Base-by-base conservation (phyloP, 23 red algal species). In the Gracilaria caudata region DNA sequence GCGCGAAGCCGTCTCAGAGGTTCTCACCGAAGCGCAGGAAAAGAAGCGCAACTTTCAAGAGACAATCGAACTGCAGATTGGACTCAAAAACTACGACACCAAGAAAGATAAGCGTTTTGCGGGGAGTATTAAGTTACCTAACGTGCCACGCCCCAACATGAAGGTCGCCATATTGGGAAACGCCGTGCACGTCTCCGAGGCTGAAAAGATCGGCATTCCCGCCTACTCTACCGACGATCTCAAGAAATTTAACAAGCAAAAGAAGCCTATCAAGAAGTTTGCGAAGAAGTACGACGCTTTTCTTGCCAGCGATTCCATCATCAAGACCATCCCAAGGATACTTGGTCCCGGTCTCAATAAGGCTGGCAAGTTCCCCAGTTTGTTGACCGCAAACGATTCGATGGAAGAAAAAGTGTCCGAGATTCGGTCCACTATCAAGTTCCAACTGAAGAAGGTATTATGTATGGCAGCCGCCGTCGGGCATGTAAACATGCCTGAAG, bases 241-340 rank as follows among this genome's bases (percentile, higher is more conserved):
- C 24, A 99, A 95, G 77, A 94, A 95, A 90, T 99, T 99, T 78
- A 99, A 99, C 97, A 99, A 99, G 76, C 93, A 95, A 79, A 99
- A 99, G 93, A 99, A 99, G 65, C 97, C 97, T 54, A 95, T 99
- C 86, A 99, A 99, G 89, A 99, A 99, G 90, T 99, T 99, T 92
- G 92, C 92, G 29, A 95, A 99, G 97, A 92, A 94, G 79, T 99
- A 99, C 82, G 97, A 95, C 58, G 97, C 97, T 29, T 99, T 99
- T 78, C 79, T 99, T 26, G 97, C 97, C 19, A 93, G 87, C n/a
- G 97, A 99, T 51, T 88, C 87, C 2, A 91, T 99, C 60, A 99
- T 99, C 68, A 93, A 94, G 68, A 94, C 90, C 60, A 95, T 99
- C 77, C 97, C 97, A 77, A 88, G 97, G 58, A 94, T 99, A 44